These are phyloP conservation scores for Dalbergia cultrata DNA, from an alignment of 306 rosid species.

Conservation along the genomic window DNA sequence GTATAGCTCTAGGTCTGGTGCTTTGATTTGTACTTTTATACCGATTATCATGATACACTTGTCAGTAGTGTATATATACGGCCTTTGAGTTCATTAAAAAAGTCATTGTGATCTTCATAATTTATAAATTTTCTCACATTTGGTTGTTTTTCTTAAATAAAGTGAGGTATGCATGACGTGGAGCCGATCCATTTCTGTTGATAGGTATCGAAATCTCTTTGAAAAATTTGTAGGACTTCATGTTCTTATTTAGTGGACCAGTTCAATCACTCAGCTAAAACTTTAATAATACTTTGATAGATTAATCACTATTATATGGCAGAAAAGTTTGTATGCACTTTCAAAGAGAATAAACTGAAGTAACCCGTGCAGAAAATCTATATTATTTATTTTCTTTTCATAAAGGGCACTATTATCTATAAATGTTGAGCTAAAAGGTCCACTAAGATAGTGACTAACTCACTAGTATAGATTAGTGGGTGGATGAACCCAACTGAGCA, in stretches of 20 bases:
- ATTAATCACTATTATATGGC: slow-evolving; percentile 44
- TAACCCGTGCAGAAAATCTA: slow-evolving; percentile 11
- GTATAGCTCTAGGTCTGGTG: slow-evolving; percentile 46
- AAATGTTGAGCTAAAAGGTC: slow-evolving; percentile 62
- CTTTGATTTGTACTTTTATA: slow-evolving; percentile 48
- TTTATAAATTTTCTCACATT: slow-evolving; percentile 1
- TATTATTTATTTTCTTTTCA: background rate
- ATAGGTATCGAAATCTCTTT: slow-evolving; percentile 57
- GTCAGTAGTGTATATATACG: background rate
- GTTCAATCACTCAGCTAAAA: slow-evolving; percentile 63
- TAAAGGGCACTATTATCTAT: slow-evolving; percentile 50
- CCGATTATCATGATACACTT: slow-evolving; percentile 44
- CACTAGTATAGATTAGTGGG: slow-evolving; percentile 49
- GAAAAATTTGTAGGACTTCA: slow-evolving; percentile 66
- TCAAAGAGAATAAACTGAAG: slow-evolving; percentile 51
- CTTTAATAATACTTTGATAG: slow-evolving; percentile 61
- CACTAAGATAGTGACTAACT: slow-evolving; percentile 71
- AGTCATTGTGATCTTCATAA: background rate
- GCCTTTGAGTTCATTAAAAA: background rate
- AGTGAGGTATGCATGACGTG: slow-evolving; percentile 64
- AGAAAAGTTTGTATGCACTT: slow-evolving; percentile 53
- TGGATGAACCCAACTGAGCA: slow-evolving; percentile 46
- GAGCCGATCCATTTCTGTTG: slow-evolving; percentile 68
- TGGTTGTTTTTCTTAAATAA: background rate
- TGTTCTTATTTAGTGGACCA: slow-evolving; percentile 71